Base-by-base conservation (phyloP, 2,329 filamentous ascomycete species). In the Aspergillus melleus region DNA sequence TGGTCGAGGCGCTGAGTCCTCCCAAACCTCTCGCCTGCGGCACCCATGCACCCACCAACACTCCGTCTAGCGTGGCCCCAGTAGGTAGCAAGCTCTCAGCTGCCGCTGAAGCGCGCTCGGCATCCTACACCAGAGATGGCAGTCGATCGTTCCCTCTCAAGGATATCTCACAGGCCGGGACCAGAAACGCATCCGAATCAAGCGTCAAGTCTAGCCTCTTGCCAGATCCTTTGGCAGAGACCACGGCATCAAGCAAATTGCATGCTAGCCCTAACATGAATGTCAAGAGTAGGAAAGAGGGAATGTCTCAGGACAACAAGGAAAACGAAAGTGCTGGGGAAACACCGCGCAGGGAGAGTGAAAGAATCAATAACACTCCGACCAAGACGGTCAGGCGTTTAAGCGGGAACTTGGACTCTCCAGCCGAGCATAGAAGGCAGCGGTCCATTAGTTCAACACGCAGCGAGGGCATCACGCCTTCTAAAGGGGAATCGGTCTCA, bases 1-100 rank as follows among this genome's bases (percentile, higher is more conserved):
- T 79, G 14, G 69, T 77, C 24, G 68, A 78, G 54, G 67, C 73
- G 14, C 62, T 78, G n/a, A 74, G 74, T 24, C 74, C 76, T 1
- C 68, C 71, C 4, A 76, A 75, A 54, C 70, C 65, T 19, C 62
- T 63, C 5, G 54, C 62, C 12, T 68, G 62, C 47, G 71, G 70
- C 19, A 71, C 69, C n/a, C 68, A 70, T 11, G 68, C 72, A 16
- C 71, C 72, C 6, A 68, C 70, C 2, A 75, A 72, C 47, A 70
- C 71, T 3, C 68, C 73, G 14, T 68, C 69, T 1, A 62, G 68
- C 12, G 54, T 61, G 19, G 57, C 65, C 19, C 61, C 68, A 26
- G 63, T 65, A 30, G 64, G 62, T 4, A 52, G 64, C 30, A 72
- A 70, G 52, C 65, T 67, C 9, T 74, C 72, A 26, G 68, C 70